Percentiles rank a stretch among this genome's conserved stretches.
phyloP scores from a whole-genome alignment of 192 early-diverging fungal species.

The Coemansia sp. region DNA sequence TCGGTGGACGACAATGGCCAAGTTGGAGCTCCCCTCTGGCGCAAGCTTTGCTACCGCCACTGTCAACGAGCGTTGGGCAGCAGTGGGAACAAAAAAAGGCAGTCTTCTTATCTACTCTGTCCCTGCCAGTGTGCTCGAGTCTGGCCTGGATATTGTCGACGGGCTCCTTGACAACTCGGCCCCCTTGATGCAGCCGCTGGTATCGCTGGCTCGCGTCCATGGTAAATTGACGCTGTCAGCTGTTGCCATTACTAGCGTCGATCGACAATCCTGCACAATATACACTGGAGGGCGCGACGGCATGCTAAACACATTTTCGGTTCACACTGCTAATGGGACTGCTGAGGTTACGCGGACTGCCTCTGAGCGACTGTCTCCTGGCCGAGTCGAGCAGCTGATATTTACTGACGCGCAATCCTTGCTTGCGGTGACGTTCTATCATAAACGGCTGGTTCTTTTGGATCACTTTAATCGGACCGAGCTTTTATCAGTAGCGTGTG shows the following conservation, averaged over 20 bases:
- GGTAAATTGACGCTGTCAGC: constrained; percentile 6
- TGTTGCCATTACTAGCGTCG: background rate
- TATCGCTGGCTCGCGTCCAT: constrained; percentile 5
- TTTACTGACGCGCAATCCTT: constrained; percentile 50
- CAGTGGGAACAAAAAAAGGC: constrained; percentile 16
- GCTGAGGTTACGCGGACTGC: background rate
- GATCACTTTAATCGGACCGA: constrained; percentile 66
- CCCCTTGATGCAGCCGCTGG: background rate
- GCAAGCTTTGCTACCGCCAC: constrained; percentile 14
- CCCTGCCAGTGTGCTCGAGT: background rate
- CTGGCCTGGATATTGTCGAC: background rate
- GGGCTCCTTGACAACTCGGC: background rate
- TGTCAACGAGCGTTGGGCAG: constrained; percentile 8
- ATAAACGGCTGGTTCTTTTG: constrained; percentile 68
- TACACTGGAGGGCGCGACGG: constrained; percentile 36
- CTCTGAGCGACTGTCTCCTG: constrained; percentile 67
- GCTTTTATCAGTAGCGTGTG: constrained; percentile 69
- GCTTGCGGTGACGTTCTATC: constrained; percentile 68
- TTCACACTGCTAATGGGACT: background rate
- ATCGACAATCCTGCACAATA: background rate
- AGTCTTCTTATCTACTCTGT: constrained; percentile 8
- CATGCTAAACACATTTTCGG: background rate
- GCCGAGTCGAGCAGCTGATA: constrained; percentile 66
- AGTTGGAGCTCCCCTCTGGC: background rate
- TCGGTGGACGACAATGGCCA: background rate